phyloP scores from a whole-genome alignment of 176 grass and related monocot species.

The Oropetium thomaeum region DNA sequence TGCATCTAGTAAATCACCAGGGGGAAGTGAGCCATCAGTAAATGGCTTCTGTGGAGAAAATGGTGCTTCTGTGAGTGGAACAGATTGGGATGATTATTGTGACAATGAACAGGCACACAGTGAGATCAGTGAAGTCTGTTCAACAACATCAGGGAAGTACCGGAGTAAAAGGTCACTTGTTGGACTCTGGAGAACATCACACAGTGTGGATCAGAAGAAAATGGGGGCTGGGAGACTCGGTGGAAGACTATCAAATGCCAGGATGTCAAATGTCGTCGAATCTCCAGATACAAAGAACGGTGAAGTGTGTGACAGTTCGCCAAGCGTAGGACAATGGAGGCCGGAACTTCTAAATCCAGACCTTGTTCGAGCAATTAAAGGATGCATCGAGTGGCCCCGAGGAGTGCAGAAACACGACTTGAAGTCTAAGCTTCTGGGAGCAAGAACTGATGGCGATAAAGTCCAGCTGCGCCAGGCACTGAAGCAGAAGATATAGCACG shows the following conservation, averaged over 20 bases:
- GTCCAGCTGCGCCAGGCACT: slow-evolving; percentile 59
- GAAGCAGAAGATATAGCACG: slow-evolving; percentile 60
- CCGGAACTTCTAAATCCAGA: slow-evolving; percentile 53
- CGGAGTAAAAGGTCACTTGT: slow-evolving; percentile 47
- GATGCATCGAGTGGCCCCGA: slow-evolving; percentile 52
- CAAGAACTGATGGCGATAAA: slow-evolving; percentile 50
- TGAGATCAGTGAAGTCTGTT: slow-evolving; percentile 68
- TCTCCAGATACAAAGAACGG: slow-evolving; percentile 42
- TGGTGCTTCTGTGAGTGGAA: slow-evolving; percentile 49
- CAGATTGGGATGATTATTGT: slow-evolving; percentile 59
- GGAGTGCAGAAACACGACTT: slow-evolving; percentile 60
- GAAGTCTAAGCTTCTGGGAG: slow-evolving; percentile 61
- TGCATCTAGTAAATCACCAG: slow-evolving; percentile 55
- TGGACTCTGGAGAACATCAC: slow-evolving; percentile 65
- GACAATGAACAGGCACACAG: slow-evolving; percentile 42
- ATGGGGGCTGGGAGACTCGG: slow-evolving; percentile 34
- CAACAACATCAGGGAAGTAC: slow-evolving; percentile 24
- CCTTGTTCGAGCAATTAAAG: slow-evolving; percentile 39
- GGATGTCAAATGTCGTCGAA: slow-evolving; percentile 33
- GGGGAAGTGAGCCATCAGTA: slow-evolving; percentile 61
- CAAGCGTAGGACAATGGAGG: slow-evolving; percentile 46
- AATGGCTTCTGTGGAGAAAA: slow-evolving; percentile 43
- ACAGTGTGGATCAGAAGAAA: slow-evolving; percentile 43
- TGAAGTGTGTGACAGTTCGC: slow-evolving; percentile 40
- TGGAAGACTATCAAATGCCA: slow-evolving; percentile 44